These are phyloP conservation scores for Exutisphaerella laricina DNA, from an alignment of 2,329 filamentous ascomycete species.

Conservation along the genomic window DNA sequence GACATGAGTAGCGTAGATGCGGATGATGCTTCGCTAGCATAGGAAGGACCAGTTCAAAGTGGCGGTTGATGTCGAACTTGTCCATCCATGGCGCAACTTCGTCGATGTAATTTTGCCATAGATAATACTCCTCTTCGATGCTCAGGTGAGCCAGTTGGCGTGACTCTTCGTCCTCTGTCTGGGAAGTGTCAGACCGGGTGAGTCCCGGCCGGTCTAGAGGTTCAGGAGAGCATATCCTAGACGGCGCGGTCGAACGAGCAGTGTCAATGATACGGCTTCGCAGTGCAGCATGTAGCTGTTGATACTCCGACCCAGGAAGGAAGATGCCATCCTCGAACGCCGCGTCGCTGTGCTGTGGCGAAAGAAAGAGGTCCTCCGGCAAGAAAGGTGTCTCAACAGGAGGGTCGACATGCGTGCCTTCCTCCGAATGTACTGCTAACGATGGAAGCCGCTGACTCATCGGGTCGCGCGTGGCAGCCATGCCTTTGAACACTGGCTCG, in stretches of 20 bases:
- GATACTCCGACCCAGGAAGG: constrained; percentile 30
- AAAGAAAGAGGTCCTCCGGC: constrained; percentile 20
- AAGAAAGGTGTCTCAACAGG: constrained; percentile 10
- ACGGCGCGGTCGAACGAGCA: constrained; percentile 28
- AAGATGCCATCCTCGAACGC: constrained; percentile 32
- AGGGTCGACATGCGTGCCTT: background rate
- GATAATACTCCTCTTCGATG: constrained; percentile 27
- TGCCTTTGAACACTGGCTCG: background rate
- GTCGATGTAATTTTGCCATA: constrained; percentile 44
- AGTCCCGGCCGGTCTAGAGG: constrained; percentile 6
- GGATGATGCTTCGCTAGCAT: constrained; percentile 44
- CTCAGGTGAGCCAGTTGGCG: constrained; percentile 26
- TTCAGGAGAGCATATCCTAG: constrained; percentile 25
- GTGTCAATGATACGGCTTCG: constrained; percentile 31
- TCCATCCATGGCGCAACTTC: constrained; percentile 54
- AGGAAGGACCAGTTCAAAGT: constrained; percentile 50
- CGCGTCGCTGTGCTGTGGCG: constrained; percentile 26
- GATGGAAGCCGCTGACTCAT: background rate
- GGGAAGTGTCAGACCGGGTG: constrained; percentile 8
- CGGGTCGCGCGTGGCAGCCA: background rate
- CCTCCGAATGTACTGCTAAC: background rate
- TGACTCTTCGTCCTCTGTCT: constrained; percentile 21
- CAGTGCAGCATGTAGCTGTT: constrained; percentile 29
- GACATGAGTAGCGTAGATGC: constrained; percentile 45
- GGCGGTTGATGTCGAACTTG: constrained; percentile 51